Conservation (phyloP, 768 basidiomycete genomes). For the Trametes maxima region DNA sequence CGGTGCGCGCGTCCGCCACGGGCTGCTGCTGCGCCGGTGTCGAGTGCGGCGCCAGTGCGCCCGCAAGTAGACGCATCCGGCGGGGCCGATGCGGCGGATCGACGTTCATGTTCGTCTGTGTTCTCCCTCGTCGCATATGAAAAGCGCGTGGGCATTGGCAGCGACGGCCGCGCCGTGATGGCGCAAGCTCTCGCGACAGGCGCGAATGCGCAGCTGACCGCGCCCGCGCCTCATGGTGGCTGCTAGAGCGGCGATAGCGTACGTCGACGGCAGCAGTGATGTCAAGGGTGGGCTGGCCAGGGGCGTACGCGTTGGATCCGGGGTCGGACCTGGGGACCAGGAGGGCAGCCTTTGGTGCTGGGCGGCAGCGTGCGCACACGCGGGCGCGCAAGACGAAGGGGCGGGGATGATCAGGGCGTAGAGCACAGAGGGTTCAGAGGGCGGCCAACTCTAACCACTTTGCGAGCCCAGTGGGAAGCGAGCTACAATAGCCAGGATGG, state of each 20-base stretch:
- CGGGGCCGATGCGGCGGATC: constrained; percentile 1
- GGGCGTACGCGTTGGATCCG: neutral
- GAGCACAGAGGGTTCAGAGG: neutral
- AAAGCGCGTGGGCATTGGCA: neutral
- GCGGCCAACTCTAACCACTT: constrained; percentile 3
- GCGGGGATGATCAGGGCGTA: neutral
- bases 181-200: no score
- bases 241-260: neutral
- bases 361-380: neutral
- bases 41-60: neutral
- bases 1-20: neutral
- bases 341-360: no score
- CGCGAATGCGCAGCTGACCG: neutral
- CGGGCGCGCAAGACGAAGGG: neutral
- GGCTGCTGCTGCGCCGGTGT: neutral
- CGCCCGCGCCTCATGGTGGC: neutral
- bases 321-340: neutral
- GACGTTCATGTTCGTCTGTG: neutral
- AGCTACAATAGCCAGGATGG: neutral
- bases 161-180: neutral
- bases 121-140: neutral
- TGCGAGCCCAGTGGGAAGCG: neutral
- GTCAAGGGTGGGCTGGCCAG: constrained; percentile 5
- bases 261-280: neutral
- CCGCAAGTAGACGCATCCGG: neutral